Base-by-base conservation (phyloP, 108 stramenopile species). In the Conticribra guillardii region DNA sequence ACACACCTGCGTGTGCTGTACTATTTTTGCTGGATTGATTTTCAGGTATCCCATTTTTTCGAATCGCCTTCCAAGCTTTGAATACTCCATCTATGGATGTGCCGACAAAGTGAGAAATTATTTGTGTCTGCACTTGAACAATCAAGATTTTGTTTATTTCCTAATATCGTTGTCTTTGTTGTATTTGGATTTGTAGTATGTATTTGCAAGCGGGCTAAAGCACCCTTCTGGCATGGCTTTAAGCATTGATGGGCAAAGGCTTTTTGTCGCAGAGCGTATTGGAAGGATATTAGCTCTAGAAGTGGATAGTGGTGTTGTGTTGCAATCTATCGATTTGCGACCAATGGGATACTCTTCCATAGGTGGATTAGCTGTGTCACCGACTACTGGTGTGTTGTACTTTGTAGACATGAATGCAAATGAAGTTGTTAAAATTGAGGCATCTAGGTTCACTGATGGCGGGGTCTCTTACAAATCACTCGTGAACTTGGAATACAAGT, bases 21-120 rank as follows among this genome's bases (percentile, higher is more conserved):
- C 11, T 41, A 41, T 5, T 41, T 11, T 11, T 9, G 8, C 37
- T 41, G 8, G 11, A 9, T 41, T 5, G 5, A 41, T 41, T 41
- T 11, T 9, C 37, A 41, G 37, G 37, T 41, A 51, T 52, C 83
- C 83, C 3, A 80, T 84, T 22, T 84, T 73, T 37, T 54, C 51
- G 4, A 80, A 67, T 50, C 45, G 60, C 2, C 46, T 84, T 9
- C 83, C 83, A 19, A 60, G 56, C 2, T 84, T 84, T 67, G 83
- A 84, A 37, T 84, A 84, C 33, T 60, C 56, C 19, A 78, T 84
- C 34, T 84, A 76, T 60, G 79, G 76, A 56, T 84, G 83, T 55
- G 76, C 71, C 26, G 76, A 77, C 4, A 59, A 77, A 52, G 33
- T 41, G 11, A 41, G 37, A 41, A 41, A 41, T 41, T 41, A 41